Percentiles rank a stretch among this genome's conserved stretches.
phyloP scores from a whole-genome alignment of 495 filamentous ascomycete species.

The Tuber magnatum region DNA sequence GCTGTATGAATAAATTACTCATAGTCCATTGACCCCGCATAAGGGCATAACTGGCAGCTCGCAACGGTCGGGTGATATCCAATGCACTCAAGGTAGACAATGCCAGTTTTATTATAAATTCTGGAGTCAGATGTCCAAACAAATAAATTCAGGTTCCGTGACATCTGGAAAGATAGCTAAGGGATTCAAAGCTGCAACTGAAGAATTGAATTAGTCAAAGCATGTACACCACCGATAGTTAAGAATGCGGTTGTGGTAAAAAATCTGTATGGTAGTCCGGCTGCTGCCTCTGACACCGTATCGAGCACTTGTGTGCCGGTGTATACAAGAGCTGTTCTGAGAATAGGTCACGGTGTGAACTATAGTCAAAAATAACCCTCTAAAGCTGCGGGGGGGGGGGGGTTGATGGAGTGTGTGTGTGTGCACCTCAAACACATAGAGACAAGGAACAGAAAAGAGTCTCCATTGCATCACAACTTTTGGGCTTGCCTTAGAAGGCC shows the following conservation, averaged over 20 bases:
- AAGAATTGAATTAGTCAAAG: neutral
- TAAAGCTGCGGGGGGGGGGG: too few relatives aligned
- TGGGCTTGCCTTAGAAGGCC: neutral
- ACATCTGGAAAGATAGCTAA: neutral
- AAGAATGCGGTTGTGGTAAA: neutral
- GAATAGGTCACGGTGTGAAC: neutral
- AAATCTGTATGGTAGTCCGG: neutral
- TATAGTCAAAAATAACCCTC: neutral
- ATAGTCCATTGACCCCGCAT: neutral
- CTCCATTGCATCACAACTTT: neutral
- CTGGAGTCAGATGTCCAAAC: neutral
- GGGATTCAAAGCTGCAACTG: neutral
- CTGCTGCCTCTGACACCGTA: neutral
- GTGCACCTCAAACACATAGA: neutral
- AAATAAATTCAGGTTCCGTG: neutral
- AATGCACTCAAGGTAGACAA: neutral
- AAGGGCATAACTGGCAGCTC: neutral
- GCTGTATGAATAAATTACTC: neutral
- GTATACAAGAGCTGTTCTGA: neutral
- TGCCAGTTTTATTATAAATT: neutral
- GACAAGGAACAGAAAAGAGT: neutral
- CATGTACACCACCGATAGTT: neutral
- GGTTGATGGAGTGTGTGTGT: too few relatives aligned
- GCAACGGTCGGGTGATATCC: neutral
- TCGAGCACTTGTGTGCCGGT: neutral